Evolutionary conservation across 164 flowering plant genomes (phyloP).

Genomic region (Amborella trichopoda): DNA sequence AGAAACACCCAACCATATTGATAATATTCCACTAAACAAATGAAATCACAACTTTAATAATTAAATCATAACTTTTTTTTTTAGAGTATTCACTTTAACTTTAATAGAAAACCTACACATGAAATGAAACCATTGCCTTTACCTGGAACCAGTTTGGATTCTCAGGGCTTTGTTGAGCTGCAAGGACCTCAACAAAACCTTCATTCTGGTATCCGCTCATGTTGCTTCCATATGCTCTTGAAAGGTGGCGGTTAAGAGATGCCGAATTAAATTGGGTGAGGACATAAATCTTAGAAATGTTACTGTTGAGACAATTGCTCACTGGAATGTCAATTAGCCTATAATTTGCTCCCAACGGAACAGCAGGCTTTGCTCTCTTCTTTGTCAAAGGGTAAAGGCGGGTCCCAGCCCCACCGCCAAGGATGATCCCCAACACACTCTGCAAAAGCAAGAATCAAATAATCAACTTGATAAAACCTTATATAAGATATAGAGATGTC

Average conservation of each 20-base stretch:
- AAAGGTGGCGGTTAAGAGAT: conserved; percentile 84
- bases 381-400: conserved; percentile 83
- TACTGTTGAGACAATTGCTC: conserved; percentile 89
- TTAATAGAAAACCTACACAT: too few species aligned
- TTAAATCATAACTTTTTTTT: too few species aligned
- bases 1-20: too few species aligned
- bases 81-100: too few species aligned
- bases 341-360: conserved; percentile 84
- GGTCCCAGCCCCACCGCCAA: conserved; percentile 93
- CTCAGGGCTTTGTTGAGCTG: conserved; percentile 95
- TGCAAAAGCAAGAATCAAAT: conserved; percentile 10
- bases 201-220: conserved; percentile 83
- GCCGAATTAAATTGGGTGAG: conserved; percentile 92
- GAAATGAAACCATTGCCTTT: too few species aligned
- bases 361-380: conserved; percentile 88
- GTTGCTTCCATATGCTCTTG: conserved; percentile 73
- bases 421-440: conserved; percentile 88
- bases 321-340: conserved; percentile 86
- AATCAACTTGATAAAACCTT: neutral
- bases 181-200: conserved; percentile 93
- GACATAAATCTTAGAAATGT: conserved; percentile 72
- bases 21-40: too few species aligned
- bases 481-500: too few species aligned
- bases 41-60: too few species aligned
- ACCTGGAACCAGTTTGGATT: conserved; percentile 97